Conservation (phyloP, 1,284 basidiomycete genomes). For the Apiotrichum brassicae region DNA sequence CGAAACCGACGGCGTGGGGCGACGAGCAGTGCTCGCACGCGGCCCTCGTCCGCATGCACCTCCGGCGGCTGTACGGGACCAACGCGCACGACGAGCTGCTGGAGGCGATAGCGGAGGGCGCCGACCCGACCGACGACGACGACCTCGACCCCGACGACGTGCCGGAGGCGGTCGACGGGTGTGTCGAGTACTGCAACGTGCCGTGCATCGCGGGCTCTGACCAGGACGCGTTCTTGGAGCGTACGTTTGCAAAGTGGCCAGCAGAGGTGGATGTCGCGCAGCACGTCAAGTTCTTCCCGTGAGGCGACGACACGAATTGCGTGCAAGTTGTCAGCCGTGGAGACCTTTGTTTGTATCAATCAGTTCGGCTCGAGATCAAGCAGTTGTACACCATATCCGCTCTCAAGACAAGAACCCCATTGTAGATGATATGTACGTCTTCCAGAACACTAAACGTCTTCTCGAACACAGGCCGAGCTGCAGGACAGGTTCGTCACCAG, state of each 20-base stretch:
- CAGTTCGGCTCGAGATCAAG: no score
- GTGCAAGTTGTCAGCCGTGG: no score
- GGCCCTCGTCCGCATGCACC: slow-evolving; percentile 13
- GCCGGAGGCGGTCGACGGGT: slow-evolving; percentile 1
- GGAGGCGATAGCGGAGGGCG: slow-evolving; percentile 14
- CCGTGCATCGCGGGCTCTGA: slow-evolving; percentile 13
- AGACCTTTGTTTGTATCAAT: no score
- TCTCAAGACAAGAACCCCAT: no score
- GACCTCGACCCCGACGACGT: slow-evolving; percentile 15
- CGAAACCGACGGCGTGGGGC: not conserved
- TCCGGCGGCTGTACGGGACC: slow-evolving; percentile 6
- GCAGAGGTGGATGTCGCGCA: slow-evolving; percentile 8
- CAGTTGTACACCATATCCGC: no score
- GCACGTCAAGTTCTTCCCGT: slow-evolving; percentile 6
- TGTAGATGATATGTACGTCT: no score
- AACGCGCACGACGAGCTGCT: slow-evolving; percentile 12
- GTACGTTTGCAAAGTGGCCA: slow-evolving; percentile 13
- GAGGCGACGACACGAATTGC: no score
- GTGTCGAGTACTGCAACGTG: slow-evolving; percentile 11
- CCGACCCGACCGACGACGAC: slow-evolving; percentile 17
- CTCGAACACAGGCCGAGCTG: no score
- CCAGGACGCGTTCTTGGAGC: slow-evolving; percentile 6
- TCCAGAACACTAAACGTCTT: no score
- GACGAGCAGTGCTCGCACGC: slow-evolving; percentile 4
- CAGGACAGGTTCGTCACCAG: no score